Evolutionary conservation across 352 stramenopile genomes (phyloP).

Genomic region (Phytophthora palmivora): DNA sequence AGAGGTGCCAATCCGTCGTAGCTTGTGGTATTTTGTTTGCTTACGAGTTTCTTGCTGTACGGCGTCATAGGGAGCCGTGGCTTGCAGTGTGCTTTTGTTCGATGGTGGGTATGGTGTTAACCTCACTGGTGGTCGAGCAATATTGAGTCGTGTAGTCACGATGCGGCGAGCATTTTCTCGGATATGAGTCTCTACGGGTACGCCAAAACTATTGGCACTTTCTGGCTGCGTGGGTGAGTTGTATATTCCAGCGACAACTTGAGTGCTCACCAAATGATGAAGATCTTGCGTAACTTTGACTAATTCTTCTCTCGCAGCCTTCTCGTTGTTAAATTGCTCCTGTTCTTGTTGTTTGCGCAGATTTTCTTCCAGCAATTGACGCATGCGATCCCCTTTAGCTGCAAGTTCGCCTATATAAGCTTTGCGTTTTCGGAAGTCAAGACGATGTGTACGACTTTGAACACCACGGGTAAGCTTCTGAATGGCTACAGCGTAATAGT

Average conservation of each 20-base stretch:
- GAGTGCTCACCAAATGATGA: constrained; percentile 71
- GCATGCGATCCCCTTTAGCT: constrained; percentile 58
- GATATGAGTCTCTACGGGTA: constrained; percentile 72
- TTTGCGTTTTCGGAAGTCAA: constrained; percentile 71
- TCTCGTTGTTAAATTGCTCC: constrained; percentile 41
- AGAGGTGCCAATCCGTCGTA: constrained; percentile 44
- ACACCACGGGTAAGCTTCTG: constrained; percentile 62
- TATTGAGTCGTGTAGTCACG: constrained; percentile 41
- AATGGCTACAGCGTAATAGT: constrained; percentile 62
- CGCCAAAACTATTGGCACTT: constrained; percentile 55
- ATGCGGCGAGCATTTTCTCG: constrained; percentile 55
- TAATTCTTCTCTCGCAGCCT: constrained; percentile 52
- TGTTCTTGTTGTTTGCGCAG: constrained; percentile 53
- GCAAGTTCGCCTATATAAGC: constrained; percentile 61
- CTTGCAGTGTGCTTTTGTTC: constrained; percentile 63
- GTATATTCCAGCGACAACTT: constrained; percentile 61
- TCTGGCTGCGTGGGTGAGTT: constrained; percentile 51
- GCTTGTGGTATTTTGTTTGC: constrained; percentile 73
- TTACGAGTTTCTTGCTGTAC: constrained; percentile 53
- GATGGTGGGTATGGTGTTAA: constrained; percentile 62
- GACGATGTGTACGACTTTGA: constrained; percentile 50
- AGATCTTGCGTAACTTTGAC: constrained; percentile 64
- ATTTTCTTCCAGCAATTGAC: constrained; percentile 48
- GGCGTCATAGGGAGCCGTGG: constrained; percentile 46
- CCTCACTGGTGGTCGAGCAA: constrained; percentile 41